phyloP scores from a whole-genome alignment of 2,329 filamentous ascomycete genomes.

The Colletotrichum phormii region DNA sequence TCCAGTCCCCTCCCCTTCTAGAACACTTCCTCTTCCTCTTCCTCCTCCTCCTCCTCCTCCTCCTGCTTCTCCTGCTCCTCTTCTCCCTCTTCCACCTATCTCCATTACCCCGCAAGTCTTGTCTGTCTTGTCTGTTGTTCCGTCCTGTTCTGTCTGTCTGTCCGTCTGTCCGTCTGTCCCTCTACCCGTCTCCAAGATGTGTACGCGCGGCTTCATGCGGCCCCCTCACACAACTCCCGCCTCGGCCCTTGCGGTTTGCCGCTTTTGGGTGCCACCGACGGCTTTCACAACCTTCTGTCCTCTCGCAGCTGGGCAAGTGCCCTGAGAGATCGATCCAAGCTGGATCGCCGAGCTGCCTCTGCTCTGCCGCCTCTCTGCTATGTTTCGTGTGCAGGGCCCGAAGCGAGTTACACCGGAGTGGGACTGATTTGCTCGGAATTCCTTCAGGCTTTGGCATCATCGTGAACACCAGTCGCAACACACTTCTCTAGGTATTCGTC shows the following conservation, averaged over 20 bases:
- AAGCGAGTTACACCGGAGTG: background rate
- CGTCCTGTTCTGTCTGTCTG: background rate
- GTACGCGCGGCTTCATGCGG: constrained; percentile 5
- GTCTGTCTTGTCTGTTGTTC: background rate
- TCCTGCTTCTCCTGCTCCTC: background rate
- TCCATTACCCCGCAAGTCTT: background rate
- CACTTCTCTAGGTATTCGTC: background rate
- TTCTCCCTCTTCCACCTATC: background rate
- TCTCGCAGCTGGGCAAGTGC: constrained; percentile 18
- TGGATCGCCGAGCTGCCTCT: constrained; percentile 6
- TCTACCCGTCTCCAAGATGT: background rate
- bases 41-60: background rate
- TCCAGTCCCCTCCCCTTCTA: background rate
- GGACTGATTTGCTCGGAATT: constrained; percentile 13
- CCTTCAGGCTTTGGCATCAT: background rate
- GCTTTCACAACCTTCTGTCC: background rate
- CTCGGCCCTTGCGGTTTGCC: constrained; percentile 25
- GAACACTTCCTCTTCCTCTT: background rate
- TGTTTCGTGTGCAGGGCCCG: background rate
- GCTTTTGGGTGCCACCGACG: constrained; percentile 10
- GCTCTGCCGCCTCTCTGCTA: background rate
- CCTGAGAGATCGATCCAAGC: constrained; percentile 18
- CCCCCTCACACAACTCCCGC: background rate
- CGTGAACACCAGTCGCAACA: background rate
- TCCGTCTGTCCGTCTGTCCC: background rate